These are phyloP conservation scores for Oenanthe sinensis DNA, from an alignment of 129 eudicot genomes.

Conservation along the genomic window DNA sequence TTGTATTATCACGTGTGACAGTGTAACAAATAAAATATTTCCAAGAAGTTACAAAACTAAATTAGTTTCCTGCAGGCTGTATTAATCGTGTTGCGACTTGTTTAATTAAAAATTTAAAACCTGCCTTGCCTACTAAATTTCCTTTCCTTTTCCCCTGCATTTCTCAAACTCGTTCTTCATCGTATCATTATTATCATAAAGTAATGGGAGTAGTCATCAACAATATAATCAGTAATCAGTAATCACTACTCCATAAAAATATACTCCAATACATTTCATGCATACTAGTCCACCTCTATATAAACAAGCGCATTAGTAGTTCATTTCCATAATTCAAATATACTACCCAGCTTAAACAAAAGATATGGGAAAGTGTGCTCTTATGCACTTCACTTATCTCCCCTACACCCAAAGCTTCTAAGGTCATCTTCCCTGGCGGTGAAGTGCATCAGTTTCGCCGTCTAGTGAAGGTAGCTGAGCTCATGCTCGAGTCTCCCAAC, in stretches of 20 bases:
- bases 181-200: background rate
- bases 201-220: background rate
- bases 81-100: background rate
- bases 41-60: too few relatives aligned
- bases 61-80: background rate
- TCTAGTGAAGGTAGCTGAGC: constrained; percentile 75
- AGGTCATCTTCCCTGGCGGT: constrained; percentile 71
- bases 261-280: background rate
- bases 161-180: background rate
- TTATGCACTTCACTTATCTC: constrained; percentile 30
- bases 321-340: background rate
- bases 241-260: too few relatives aligned
- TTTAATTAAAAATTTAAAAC: background rate
- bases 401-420: constrained; percentile 41
- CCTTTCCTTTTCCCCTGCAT: background rate
- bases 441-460: constrained; percentile 62
- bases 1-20: background rate
- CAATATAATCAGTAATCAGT: background rate
- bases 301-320: background rate
- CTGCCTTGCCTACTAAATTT: background rate
- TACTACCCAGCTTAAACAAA: background rate
- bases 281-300: background rate
- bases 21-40: background rate
- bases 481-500: constrained; percentile 73
- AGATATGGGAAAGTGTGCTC: constrained; percentile 56